These are phyloP conservation scores for Aristolochia fimbriata DNA, from an alignment of 164 flowering plant genomes.

Conservation along the genomic window DNA sequence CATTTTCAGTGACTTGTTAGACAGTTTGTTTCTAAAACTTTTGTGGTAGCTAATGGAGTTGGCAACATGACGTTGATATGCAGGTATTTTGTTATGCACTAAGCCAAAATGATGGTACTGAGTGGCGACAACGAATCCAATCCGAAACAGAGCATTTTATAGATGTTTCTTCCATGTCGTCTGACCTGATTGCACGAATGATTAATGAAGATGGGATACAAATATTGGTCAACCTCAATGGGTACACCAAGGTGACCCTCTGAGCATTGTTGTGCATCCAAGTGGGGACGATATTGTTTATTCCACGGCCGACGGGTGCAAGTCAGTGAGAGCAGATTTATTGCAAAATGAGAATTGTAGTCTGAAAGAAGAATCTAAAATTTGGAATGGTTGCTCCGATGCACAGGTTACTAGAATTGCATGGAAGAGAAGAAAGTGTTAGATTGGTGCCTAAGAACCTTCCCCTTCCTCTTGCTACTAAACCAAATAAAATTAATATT, in stretches of 20 bases:
- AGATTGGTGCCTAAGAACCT: slow-evolving; percentile 47
- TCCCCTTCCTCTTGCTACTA: slow-evolving; percentile 35
- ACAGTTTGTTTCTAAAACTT: not conserved
- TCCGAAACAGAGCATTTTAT: slow-evolving; percentile 90
- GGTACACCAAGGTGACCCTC: slow-evolving; percentile 99
- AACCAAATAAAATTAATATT: not conserved
- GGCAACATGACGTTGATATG: slow-evolving; percentile 2
- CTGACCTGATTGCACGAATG: slow-evolving; percentile 77
- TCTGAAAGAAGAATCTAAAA: not conserved
- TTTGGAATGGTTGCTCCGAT: not conserved
- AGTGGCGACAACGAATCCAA: slow-evolving; percentile 87
- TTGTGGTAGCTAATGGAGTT: not conserved
- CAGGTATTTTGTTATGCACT: slow-evolving; percentile 96
- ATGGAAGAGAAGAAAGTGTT: slow-evolving; percentile 29
- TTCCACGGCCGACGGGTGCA: no score
- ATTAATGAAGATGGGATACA: slow-evolving; percentile 89
- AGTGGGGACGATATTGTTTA: no score
- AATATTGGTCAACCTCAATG: slow-evolving; percentile 82
- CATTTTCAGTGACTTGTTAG: not conserved
- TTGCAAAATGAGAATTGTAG: not conserved
- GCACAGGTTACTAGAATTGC: slow-evolving; percentile 63
- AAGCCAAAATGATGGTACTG: slow-evolving; percentile 90
- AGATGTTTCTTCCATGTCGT: slow-evolving; percentile 85
- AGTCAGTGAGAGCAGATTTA: no score
- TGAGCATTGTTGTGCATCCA: no score